Evolutionary conservation across 306 rosid species (phyloP), one percentile per base, ranked within the genome.

Genomic region (Spatholobus suberectus): DNA sequence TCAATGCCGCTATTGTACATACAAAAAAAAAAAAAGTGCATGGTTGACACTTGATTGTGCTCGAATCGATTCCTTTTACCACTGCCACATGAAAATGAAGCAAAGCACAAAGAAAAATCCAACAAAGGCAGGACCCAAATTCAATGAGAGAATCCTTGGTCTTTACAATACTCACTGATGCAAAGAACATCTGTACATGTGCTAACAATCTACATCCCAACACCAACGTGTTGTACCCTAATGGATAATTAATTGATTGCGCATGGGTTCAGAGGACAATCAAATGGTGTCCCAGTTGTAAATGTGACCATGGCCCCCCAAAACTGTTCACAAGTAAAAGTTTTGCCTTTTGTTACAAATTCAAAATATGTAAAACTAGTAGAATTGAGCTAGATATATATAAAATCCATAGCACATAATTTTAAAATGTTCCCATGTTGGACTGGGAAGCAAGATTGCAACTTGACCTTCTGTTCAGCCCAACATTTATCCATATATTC

Each of bases 211-310:
- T 77, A 35, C 70, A 65, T 76, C 76, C 81, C 78, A 79, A 55
- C 47, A 32, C 59, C 59, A 37, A 54, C 51, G 44, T 17, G 70
- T 14, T 67, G 79, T 73, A 77, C 67, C 47, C 82, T 10, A 61
- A 62, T 29, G 38, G 41, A 68, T 66, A n/a, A 78, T 52, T 6
- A 82, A 85, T 86, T 70, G 78, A 85, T 82, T 70, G 88, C 88
- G 90, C 91, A 85, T 86, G 91, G 91, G 79, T 10, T 82, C 49
- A 40, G 18, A 79, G 69, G 49, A 24, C 87, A 77, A 67, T 80
- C 84, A 69, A 61, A 74, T 67, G 8, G 29, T 80, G 89, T 35
- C 91, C 89, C 90, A 87, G 90, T 66, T 59, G 79, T 66, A 70
- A 85, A 74, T 75, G 34, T 57, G 37, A 74, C 55, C 58, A n/a